Percentiles rank a stretch among this genome's conserved stretches.
phyloP scores from a whole-genome alignment of 208 protist species.

The Leishmania braziliensis region DNA sequence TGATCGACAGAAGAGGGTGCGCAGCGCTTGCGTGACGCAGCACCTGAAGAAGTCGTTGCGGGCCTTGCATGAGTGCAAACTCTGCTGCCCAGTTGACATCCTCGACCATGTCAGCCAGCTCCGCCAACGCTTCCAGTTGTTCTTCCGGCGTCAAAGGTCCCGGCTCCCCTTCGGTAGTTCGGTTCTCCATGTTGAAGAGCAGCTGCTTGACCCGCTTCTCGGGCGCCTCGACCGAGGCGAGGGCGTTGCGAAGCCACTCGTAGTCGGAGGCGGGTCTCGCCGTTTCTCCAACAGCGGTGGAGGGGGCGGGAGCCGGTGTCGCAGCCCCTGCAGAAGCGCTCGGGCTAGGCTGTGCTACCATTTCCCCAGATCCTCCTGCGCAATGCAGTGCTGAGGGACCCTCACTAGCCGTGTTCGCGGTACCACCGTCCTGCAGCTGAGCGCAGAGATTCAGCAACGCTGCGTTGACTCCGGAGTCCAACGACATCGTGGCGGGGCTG shows the following conservation, averaged over 20 bases:
- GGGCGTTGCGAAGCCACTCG: constrained; percentile 67
- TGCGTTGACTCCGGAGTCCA: constrained; percentile 29
- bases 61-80: constrained; percentile 79
- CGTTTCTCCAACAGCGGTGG: not conserved
- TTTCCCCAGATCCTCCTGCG: not conserved
- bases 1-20: not conserved
- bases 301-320: not conserved
- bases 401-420: too few species aligned
- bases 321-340: not conserved
- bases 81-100: constrained; percentile 90
- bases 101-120: constrained; percentile 87
- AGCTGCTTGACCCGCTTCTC: constrained; percentile 63
- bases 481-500: constrained; percentile 15
- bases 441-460: constrained; percentile 39
- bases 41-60: constrained; percentile 41
- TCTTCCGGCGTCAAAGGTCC: constrained; percentile 18
- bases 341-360: not conserved
- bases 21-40: constrained; percentile 9
- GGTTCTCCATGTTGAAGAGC: constrained; percentile 32
- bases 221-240: constrained; percentile 75
- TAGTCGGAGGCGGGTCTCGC: constrained; percentile 42
- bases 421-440: constrained; percentile 15
- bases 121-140: constrained; percentile 47
- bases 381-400: not conserved
- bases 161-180: not conserved